Base-by-base conservation (phyloP, 1,284 basidiomycete species). In the Fistulinella staudtii region DNA sequence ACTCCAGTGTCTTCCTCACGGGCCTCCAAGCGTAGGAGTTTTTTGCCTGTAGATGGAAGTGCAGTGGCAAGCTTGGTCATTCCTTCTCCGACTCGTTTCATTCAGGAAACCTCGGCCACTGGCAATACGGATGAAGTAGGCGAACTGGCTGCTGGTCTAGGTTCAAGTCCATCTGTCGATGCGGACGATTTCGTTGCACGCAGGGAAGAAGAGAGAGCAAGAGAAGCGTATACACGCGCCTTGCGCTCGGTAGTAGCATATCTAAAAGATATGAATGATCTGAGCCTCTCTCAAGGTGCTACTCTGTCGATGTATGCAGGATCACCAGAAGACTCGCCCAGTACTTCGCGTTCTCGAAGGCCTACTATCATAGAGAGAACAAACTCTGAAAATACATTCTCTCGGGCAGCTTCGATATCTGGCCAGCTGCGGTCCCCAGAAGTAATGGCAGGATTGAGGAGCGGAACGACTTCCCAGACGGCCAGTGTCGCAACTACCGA, bases 161-260 rank as follows among this genome's bases (percentile, higher is more conserved):
- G 68, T 15, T 72, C 77, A n/a, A 75, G 67, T 56, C 75, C 76
- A 27, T 55, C 73, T 41, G 66, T 68, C 40, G 74, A 81, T 37
- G 20, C 36, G 68, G 77, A 49, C 58, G 72, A 53, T 63, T 77
- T 53, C 28, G 24, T 34, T 33, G 25, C 35, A 21, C 75, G 77
- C 37, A 76, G 74, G 39, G 85, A 87, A 64, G 82, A 85, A 61
- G 86, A 88, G 49, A 74, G 80, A 34, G 75, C 73, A 14, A 71
- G 79, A 34, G 85, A 88, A 58, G 75, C 78, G 27, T 87, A 89
- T 56, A 77, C 78, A 54, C 76, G 82, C 36, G 90, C 89, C 20
- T 71, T 98, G 39, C 80, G 90, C 47, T 89, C 89, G 10, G 81
- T 99, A 30, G 93, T 98, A 85, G 86, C 88, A 14, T 98, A 98